Evolutionary conservation across 768 basidiomycete genomes (phyloP).

Genomic region (Russula emetica): DNA sequence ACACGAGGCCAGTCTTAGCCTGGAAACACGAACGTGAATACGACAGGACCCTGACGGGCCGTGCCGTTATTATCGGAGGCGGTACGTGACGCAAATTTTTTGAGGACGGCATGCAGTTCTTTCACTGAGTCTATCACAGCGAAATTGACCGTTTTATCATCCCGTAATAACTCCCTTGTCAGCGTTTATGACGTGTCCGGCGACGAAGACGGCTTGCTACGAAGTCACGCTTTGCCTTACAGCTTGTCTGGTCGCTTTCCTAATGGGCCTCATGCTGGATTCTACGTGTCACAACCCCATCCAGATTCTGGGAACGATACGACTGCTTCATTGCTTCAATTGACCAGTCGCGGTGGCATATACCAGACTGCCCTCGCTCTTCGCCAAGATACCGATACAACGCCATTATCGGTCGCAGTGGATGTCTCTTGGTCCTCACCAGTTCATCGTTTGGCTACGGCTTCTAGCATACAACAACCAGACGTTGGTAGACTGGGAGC

Average conservation of each 20-base stretch:
- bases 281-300: conserved; percentile 35
- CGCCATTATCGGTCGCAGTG: neutral
- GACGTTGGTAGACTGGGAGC: conserved; percentile 41
- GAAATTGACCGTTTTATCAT: conserved; percentile 52
- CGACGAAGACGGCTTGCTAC: conserved; percentile 40
- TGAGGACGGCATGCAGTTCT: neutral
- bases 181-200: conserved; percentile 61
- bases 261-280: conserved; percentile 35
- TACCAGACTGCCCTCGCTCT: conserved; percentile 15
- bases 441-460: conserved; percentile 10
- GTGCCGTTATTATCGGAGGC: conserved; percentile 37
- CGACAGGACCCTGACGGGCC: conserved; percentile 53
- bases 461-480: neutral
- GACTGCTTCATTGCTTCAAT: conserved; percentile 18
- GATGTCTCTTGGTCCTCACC: conserved; percentile 13
- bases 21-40: conserved; percentile 56
- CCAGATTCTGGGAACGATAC: conserved; percentile 20
- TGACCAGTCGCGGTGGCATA: conserved; percentile 21
- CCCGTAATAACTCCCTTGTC: conserved; percentile 53
- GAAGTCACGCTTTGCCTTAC: conserved; percentile 44
- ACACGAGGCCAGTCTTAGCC: conserved; percentile 54
- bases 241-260: conserved; percentile 37
- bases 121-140: conserved; percentile 35
- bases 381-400: neutral
- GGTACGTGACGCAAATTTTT: conserved; percentile 30